phyloP scores from a whole-genome alignment of 208 protist species.

The Tritrichomonas musculus region DNA sequence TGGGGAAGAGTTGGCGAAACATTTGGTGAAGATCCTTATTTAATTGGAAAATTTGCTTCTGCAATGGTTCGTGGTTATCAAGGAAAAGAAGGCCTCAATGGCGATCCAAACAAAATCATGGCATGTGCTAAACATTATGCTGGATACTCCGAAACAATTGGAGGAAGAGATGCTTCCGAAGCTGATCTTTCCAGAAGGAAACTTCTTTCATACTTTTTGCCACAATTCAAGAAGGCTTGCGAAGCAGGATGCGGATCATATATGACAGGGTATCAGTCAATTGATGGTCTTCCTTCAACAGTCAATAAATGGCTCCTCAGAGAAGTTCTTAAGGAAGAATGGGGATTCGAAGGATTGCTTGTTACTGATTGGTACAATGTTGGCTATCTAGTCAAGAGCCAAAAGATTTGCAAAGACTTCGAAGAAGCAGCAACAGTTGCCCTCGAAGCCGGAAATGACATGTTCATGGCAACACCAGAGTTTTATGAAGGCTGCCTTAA shows the following conservation, averaged over 20 bases:
- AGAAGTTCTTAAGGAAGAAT: neutral
- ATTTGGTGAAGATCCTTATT: constrained; percentile 56
- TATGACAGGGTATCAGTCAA: constrained; percentile 15
- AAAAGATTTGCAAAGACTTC: neutral
- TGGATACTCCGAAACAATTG: constrained; percentile 48
- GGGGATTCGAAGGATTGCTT: constrained; percentile 50
- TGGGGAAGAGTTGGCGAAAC: constrained; percentile 59
- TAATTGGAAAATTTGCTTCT: constrained; percentile 34
- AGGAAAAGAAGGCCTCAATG: neutral
- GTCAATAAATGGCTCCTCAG: neutral
- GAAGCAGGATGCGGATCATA: constrained; percentile 30
- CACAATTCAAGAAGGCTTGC: constrained; percentile 44
- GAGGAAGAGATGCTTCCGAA: constrained; percentile 47
- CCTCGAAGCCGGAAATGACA: neutral
- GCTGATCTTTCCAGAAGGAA: constrained; percentile 38
- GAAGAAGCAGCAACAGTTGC: neutral
- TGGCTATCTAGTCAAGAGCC: neutral
- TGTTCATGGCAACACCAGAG: neutral
- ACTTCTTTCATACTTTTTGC: constrained; percentile 50
- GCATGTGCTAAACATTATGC: constrained; percentile 34
- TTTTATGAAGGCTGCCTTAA: constrained; percentile 6
- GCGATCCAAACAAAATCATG: constrained; percentile 40
- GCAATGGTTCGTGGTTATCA: constrained; percentile 44
- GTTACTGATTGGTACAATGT: constrained; percentile 43
- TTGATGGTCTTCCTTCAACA: neutral